These are phyloP conservation scores for Arthrobotrys conoides DNA, from an alignment of 2,329 filamentous ascomycete genomes.

Conservation along the genomic window DNA sequence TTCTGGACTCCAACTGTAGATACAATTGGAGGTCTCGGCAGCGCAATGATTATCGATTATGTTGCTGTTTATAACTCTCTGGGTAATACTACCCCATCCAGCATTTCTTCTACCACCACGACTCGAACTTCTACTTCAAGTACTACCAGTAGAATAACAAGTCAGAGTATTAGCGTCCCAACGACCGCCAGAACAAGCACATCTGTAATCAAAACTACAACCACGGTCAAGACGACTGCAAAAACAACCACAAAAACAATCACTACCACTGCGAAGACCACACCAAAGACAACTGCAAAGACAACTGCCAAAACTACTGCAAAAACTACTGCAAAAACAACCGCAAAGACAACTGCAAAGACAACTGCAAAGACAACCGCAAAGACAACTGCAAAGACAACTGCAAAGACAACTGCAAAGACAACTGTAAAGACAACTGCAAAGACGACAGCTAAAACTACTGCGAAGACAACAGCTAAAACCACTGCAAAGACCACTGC, in stretches of 20 bases:
- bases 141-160: constrained; percentile 4
- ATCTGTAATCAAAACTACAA: constrained; percentile 16
- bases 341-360: neutral
- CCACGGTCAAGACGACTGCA: neutral
- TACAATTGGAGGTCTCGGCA: constrained; percentile 65
- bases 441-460: neutral
- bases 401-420: neutral
- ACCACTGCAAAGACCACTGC: constrained; percentile 17
- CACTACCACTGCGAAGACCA: neutral
- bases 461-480: neutral
- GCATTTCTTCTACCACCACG: constrained; percentile 10
- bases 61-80: constrained; percentile 66
- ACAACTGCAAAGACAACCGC: neutral
- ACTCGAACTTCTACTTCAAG: constrained; percentile 10
- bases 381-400: neutral
- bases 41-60: constrained; percentile 68
- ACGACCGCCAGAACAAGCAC: constrained; percentile 11
- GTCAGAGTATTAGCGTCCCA: constrained; percentile 9
- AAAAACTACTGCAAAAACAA: constrained; percentile 7
- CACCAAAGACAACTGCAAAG: neutral
- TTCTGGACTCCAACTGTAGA: constrained; percentile 65
- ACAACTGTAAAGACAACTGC: neutral
- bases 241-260: constrained; percentile 2
- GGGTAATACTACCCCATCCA: neutral
- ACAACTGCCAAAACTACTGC: neutral